Conservation (phyloP, 768 basidiomycete species). For the Leccinum variicolor region DNA sequence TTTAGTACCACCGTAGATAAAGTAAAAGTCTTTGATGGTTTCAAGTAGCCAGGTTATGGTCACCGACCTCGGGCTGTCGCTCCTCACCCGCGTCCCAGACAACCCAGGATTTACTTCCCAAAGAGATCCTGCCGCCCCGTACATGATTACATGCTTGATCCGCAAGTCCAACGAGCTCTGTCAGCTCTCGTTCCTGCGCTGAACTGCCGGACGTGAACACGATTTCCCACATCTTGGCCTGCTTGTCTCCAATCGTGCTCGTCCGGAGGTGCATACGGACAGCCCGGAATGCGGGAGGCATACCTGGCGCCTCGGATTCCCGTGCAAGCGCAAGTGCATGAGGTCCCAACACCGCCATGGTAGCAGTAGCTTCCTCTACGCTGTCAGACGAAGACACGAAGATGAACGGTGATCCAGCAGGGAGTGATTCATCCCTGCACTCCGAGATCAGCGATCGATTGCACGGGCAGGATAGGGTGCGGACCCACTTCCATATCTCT, state of each 20-base stretch:
- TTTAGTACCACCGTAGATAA: too few relatives aligned
- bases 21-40: background rate
- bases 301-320: conserved; percentile 1
- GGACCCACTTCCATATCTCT: conserved; percentile 22
- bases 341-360: conserved; percentile 23
- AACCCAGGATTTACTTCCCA: conserved; percentile 16
- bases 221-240: conserved; percentile 1
- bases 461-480: background rate
- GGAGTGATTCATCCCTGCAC: conserved; percentile 19
- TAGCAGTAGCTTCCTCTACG: conserved; percentile 12
- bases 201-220: conserved; percentile 15
- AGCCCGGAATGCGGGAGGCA: conserved; percentile 7
- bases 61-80: background rate
- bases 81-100: conserved; percentile 20
- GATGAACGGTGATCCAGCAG: conserved; percentile 11
- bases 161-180: conserved; percentile 9
- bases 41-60: background rate
- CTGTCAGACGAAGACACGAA: conserved; percentile 20
- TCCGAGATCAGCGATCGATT: background rate
- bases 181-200: conserved; percentile 13
- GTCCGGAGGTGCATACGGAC: conserved; percentile 14
- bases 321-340: conserved; percentile 23
- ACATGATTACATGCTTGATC: background rate
- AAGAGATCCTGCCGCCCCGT: background rate
- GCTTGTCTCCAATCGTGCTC: background rate